A percentile compares a stretch with the other conserved stretches of the same genome.
phyloP scores from a whole-genome alignment of 1,284 basidiomycete species.

The Tausonia pullulans region DNA sequence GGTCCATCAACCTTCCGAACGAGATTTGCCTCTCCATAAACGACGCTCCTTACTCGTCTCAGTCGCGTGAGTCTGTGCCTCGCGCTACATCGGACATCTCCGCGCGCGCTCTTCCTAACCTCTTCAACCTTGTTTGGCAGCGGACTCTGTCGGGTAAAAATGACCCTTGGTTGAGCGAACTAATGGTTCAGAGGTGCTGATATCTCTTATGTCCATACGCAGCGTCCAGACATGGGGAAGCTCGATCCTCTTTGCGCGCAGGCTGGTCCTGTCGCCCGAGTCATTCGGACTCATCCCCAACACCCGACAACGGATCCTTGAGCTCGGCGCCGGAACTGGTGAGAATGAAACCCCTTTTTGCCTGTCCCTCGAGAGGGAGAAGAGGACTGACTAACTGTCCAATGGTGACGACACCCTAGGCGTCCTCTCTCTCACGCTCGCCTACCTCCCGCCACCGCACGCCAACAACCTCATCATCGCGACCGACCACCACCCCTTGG shows the following conservation, averaged over 20 bases:
- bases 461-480: constrained; percentile 42
- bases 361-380: constrained; percentile 48
- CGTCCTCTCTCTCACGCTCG: background rate
- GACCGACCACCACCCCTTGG: constrained; percentile 66
- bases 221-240: constrained; percentile 88
- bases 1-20: constrained; percentile 4
- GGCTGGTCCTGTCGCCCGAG: constrained; percentile 51
- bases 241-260: constrained; percentile 67
- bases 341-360: constrained; percentile 45
- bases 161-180: too few relatives aligned
- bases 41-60: constrained; percentile 15
- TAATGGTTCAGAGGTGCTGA: too few relatives aligned
- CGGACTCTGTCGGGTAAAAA: constrained; percentile 13
- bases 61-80: constrained; percentile 3
- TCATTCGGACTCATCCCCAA: background rate
- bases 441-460: background rate
- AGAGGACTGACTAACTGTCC: constrained; percentile 26
- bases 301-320: constrained; percentile 45
- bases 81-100: background rate
- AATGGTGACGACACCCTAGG: constrained; percentile 5
- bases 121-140: background rate
- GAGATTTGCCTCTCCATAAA: constrained; percentile 12
- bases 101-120: background rate
- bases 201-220: constrained; percentile 38
- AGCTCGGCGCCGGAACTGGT: constrained; percentile 80